Conservation (phyloP, 768 basidiomycete species). For the Xerocomus spinulosus region DNA sequence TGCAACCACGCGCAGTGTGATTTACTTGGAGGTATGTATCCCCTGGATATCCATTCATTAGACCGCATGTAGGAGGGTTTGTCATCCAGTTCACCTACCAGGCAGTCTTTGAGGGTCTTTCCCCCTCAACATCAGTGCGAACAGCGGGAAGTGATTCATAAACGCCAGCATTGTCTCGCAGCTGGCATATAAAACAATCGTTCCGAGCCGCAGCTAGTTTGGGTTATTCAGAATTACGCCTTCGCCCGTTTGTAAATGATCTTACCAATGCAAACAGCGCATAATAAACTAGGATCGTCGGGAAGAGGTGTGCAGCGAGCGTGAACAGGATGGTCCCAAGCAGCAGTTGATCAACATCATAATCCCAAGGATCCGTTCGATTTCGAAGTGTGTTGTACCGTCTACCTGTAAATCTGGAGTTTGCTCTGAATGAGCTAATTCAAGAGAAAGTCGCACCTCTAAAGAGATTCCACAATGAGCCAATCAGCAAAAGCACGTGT, state of each 20-base stretch:
- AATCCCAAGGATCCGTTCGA: slow-evolving; percentile 86
- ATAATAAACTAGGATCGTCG: slow-evolving; percentile 86
- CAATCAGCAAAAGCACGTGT: slow-evolving; percentile 51
- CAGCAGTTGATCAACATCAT: slow-evolving; percentile 91
- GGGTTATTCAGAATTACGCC: neutral
- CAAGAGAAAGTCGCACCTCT: slow-evolving; percentile 50
- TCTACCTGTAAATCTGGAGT: slow-evolving; percentile 54
- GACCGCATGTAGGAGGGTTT: neutral
- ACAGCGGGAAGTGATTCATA: slow-evolving; percentile 91
- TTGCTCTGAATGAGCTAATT: neutral
- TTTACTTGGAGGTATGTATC: slow-evolving; percentile 25
- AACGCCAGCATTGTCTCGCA: slow-evolving; percentile 67
- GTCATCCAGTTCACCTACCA: slow-evolving; percentile 38
- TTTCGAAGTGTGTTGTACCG: slow-evolving; percentile 81
- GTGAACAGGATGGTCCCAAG: slow-evolving; percentile 91
- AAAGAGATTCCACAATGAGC: slow-evolving; percentile 85
- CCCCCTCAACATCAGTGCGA: slow-evolving; percentile 74
- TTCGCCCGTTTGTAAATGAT: neutral
- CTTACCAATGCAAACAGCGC: slow-evolving; percentile 66
- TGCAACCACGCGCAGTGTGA: slow-evolving; percentile 23
- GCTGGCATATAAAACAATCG: slow-evolving; percentile 55
- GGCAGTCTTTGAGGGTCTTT: slow-evolving; percentile 85
- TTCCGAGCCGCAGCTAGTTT: slow-evolving; percentile 46
- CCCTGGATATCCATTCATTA: slow-evolving; percentile 14
- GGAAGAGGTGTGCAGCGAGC: slow-evolving; percentile 71